phyloP scores from a whole-genome alignment of 495 filamentous ascomycete genomes.

The Apiosordaria backusii region DNA sequence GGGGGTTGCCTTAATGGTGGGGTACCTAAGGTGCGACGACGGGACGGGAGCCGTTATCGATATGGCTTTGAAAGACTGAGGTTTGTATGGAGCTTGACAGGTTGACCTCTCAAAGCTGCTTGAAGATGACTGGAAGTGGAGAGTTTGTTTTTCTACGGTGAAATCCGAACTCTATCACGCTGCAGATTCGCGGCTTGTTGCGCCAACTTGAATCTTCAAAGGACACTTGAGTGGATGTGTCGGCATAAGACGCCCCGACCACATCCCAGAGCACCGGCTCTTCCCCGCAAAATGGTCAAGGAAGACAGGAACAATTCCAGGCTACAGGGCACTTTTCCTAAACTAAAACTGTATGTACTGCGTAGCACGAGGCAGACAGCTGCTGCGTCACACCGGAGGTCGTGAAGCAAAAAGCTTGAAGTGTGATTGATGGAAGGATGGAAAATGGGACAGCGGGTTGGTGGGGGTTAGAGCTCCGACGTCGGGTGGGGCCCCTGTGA shows the following conservation, averaged over 20 bases:
- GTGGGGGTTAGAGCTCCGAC: slow-evolving; percentile 11
- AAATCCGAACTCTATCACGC: too few species aligned
- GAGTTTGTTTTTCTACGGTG: not conserved
- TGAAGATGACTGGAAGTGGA: not conserved
- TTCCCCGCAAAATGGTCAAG: not conserved
- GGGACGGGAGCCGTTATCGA: not conserved
- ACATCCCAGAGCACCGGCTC: not conserved
- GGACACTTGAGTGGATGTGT: not conserved
- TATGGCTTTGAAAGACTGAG: not conserved
- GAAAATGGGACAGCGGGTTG: slow-evolving; percentile 2
- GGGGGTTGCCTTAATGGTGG: slow-evolving; percentile 6
- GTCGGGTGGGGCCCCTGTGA: slow-evolving; percentile 12
- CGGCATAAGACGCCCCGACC: not conserved
- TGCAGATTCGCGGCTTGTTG: not conserved
- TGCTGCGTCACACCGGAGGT: not conserved
- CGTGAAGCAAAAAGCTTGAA: not conserved
- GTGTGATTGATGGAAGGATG: too few species aligned
- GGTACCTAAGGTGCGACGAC: not conserved
- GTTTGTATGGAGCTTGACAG: not conserved
- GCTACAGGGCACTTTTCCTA: too few species aligned
- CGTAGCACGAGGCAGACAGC: not conserved
- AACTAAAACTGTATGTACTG: too few species aligned
- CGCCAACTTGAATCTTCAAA: not conserved
- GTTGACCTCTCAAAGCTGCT: not conserved
- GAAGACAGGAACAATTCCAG: not conserved